These are phyloP conservation scores for Microdochium nivale DNA, from an alignment of 2,329 filamentous ascomycete genomes.

Conservation along the genomic window DNA sequence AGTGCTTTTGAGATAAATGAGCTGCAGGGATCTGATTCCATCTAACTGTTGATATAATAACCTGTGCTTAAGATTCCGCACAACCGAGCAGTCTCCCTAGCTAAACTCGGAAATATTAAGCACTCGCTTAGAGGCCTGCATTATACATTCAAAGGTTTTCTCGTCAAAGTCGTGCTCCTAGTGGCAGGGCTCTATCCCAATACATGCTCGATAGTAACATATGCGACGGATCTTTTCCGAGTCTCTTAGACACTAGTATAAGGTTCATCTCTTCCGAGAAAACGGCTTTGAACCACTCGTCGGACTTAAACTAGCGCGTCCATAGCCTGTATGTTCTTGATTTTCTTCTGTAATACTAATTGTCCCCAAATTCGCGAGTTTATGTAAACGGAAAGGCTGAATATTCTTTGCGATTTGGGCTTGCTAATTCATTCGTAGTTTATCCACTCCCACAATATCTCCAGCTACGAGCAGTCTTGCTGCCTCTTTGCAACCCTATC, in stretches of 20 bases:
- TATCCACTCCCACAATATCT: neutral
- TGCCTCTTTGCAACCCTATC: neutral
- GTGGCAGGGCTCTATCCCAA: neutral
- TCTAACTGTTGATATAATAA: neutral
- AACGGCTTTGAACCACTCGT: neutral
- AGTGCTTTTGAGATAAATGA: neutral
- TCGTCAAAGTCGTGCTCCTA: neutral
- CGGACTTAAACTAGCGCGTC: neutral
- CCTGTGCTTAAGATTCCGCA: neutral
- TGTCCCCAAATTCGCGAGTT: neutral
- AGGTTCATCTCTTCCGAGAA: neutral
- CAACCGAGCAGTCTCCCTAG: neutral
- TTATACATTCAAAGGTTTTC: neutral
- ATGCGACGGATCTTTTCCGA: neutral
- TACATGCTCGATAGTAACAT: neutral
- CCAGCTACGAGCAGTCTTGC: neutral
- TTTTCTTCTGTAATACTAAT: neutral
- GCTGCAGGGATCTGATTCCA: neutral
- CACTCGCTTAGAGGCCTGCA: neutral
- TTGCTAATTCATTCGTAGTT: neutral
- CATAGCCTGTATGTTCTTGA: neutral
- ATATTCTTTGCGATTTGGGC: neutral
- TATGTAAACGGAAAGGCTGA: neutral
- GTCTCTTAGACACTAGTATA: neutral
- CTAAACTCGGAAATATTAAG: neutral